Evolutionary conservation across 2,329 filamentous ascomycete genomes (phyloP), one percentile per base, ranked within the genome.

Genomic region (Didymella exigua): DNA sequence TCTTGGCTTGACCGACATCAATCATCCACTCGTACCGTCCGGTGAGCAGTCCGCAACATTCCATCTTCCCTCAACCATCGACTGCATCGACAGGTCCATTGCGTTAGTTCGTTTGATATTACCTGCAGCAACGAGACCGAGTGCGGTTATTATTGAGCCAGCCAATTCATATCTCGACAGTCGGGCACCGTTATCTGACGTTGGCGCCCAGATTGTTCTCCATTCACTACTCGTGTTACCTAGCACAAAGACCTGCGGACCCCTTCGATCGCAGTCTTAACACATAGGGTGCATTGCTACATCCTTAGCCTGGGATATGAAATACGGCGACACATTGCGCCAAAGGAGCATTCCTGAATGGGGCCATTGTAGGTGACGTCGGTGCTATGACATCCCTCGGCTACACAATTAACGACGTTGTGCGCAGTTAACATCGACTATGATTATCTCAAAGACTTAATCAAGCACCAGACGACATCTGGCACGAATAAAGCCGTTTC

Each of bases 351-450:
- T 92, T 69, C 89, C 90, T 60, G 86, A 89, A 84, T 95, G 90
- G 90, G 89, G 84, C 68, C 82, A 90, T 61, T 88, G 88, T 90
- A 79, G 69, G 78, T 74, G 38, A 54, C 40, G 41, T 37, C 41
- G 44, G 23, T 18, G 16, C 33, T 16, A 2, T 5, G 19, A 34
- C 53, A 41, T 41, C 33, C 44, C 40, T 43, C 27, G 24, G 40
- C 26, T 23, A n/a, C 27, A n/a, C 38, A 24, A 47, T 66, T 70
- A 44, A 68, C 58, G 47, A 14, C 27, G 19, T 30, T 37, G 47
- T 46, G 34, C 42, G n/a, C 72, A 91, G 88, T 93, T 73, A 95
- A 96, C 75, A 86, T 96, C 75, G 91, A 95, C 75, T 96, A 96
- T 80, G 91, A 93, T 73, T 89, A 89, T 43, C 83, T 96, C 60